These are phyloP conservation scores for Penicillium thymicola DNA, from an alignment of 2,329 filamentous ascomycete genomes.

Conservation along the genomic window DNA sequence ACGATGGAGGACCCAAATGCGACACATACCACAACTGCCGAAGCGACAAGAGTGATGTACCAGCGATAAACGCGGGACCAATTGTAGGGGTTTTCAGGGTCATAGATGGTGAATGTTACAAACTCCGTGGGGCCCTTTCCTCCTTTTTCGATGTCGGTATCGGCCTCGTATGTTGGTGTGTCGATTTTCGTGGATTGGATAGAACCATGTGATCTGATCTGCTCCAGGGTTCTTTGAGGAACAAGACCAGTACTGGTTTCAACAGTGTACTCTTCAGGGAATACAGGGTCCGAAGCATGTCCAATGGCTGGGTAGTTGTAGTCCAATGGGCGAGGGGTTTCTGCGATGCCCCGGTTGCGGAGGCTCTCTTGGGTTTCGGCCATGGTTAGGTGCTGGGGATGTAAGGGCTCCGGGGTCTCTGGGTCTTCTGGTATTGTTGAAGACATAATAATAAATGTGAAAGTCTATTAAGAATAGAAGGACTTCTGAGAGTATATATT, in stretches of 20 bases:
- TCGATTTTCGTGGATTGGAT: slow-evolving; percentile 1
- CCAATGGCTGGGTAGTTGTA: slow-evolving; percentile 32
- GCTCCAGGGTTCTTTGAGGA: slow-evolving; percentile 15
- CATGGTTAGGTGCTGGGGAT: neutral
- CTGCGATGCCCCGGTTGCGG: slow-evolving; percentile 22
- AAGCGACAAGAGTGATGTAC: slow-evolving; percentile 80
- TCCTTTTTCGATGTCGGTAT: slow-evolving; percentile 29
- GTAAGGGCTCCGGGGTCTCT: slow-evolving; percentile 1
- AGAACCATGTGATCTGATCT: slow-evolving; percentile 18
- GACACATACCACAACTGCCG: slow-evolving; percentile 66
- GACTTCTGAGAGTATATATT: neutral
- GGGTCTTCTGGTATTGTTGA: slow-evolving; percentile 7
- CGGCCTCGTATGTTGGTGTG: slow-evolving; percentile 1
- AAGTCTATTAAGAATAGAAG: no score
- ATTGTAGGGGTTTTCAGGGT: slow-evolving; percentile 74
- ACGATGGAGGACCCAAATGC: slow-evolving; percentile 68
- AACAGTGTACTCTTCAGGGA: slow-evolving; percentile 22
- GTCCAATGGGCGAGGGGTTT: slow-evolving; percentile 22
- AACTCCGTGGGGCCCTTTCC: slow-evolving; percentile 19
- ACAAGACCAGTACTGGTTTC: slow-evolving; percentile 24
- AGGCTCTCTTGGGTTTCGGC: slow-evolving; percentile 26
- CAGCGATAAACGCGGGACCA: slow-evolving; percentile 72
- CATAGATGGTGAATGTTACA: slow-evolving; percentile 65
- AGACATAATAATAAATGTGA: slow-evolving; percentile 6
- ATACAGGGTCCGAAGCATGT: slow-evolving; percentile 18